Percentiles rank a stretch among this genome's conserved stretches.
These are phyloP conservation scores for Phylloboletellus chloephorus DNA, from an alignment of 1,284 basidiomycete genomes.

Conservation along the genomic window DNA sequence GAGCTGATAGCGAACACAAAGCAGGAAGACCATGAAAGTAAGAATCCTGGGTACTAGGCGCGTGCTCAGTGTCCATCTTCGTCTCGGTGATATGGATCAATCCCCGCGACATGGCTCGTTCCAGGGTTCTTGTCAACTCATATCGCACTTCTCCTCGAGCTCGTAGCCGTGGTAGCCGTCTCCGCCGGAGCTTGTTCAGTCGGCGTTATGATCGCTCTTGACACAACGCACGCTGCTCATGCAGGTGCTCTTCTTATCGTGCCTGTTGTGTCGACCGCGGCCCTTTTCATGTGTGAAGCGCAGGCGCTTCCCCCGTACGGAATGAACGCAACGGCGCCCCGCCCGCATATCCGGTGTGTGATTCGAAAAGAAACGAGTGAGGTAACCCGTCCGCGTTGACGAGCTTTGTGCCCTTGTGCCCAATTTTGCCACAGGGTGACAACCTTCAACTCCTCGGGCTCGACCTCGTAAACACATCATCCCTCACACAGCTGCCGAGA, in stretches of 20 bases:
- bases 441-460: constrained; percentile 5
- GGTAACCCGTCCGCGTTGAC: constrained; percentile 6
- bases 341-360: constrained; percentile 10
- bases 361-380: not conserved
- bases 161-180: constrained; percentile 5
- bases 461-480: not conserved
- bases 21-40: no score
- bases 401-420: constrained; percentile 3
- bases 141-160: constrained; percentile 11
- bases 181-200: constrained; percentile 13
- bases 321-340: not conserved
- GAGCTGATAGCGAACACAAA: no score
- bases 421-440: not conserved
- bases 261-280: constrained; percentile 10
- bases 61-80: no score
- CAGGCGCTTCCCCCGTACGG: constrained; percentile 7
- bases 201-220: constrained; percentile 12
- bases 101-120: no score
- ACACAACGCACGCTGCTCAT: constrained; percentile 15
- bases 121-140: not conserved
- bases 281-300: constrained; percentile 3
- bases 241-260: constrained; percentile 12
- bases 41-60: no score
- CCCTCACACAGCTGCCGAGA: constrained; percentile 11
- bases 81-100: no score